Conservation (phyloP, 2,329 filamentous ascomycete species). For the Aspergillus niger region DNA sequence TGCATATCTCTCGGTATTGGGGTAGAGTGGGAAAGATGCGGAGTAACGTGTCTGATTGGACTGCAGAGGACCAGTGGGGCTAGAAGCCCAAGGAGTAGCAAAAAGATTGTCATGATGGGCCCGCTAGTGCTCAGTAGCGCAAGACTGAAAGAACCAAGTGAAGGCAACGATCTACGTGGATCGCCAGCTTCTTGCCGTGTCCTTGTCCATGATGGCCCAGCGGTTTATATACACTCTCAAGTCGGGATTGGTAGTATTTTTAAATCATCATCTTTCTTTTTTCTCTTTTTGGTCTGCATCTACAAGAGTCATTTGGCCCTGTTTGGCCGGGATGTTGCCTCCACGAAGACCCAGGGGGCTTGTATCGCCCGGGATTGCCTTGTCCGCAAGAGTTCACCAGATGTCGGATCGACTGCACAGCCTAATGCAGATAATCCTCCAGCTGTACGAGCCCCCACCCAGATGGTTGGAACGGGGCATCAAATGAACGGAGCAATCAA, state of each 20-base stretch:
- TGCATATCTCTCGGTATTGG: neutral
- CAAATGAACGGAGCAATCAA: neutral
- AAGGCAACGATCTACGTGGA: neutral
- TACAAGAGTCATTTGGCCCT: neutral
- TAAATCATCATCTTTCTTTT: neutral
- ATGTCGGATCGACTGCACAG: neutral
- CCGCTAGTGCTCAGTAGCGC: neutral
- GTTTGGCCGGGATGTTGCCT: neutral
- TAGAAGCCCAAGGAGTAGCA: neutral
- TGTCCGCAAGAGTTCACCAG: neutral
- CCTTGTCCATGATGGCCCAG: neutral
- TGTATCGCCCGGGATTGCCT: neutral
- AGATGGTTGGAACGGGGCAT: neutral
- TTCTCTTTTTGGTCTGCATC: neutral
- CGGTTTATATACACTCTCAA: neutral
- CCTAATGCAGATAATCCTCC: conserved; percentile 9
- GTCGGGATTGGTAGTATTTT: neutral
- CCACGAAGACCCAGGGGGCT: neutral
- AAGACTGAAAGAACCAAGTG: neutral
- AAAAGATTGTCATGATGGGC: neutral
- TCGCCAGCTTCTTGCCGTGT: neutral
- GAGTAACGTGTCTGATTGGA: neutral
- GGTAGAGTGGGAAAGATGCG: neutral
- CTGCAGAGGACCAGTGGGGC: neutral
- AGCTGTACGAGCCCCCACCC: conserved; percentile 3